A percentile compares a stretch with the other conserved stretches of the same genome.
phyloP scores from a whole-genome alignment of 23 red algal genomes.

The Agarophyton chilense region DNA sequence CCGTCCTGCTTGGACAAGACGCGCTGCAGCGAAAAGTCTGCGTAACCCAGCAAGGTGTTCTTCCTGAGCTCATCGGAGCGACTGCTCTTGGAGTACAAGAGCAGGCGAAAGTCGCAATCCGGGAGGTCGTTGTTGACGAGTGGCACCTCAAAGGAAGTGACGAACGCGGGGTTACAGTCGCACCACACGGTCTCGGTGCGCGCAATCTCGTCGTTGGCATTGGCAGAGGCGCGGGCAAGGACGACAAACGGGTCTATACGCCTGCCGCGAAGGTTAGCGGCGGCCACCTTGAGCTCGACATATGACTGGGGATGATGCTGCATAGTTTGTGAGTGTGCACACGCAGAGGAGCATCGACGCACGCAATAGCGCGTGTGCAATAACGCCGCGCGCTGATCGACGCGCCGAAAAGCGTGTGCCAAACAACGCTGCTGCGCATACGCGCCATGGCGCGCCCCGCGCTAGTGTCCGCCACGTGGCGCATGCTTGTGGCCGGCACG shows the following conservation, averaged over 20 bases:
- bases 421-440: not conserved
- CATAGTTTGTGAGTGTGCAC: too few relatives aligned
- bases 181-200: constrained; percentile 65
- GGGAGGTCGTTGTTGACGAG: not conserved
- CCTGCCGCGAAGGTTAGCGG: constrained; percentile 44
- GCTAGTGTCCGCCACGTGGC: too few relatives aligned
- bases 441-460: not conserved
- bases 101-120: constrained; percentile 46
- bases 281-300: constrained; percentile 75
- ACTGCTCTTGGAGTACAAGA: constrained; percentile 31
- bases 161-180: constrained; percentile 59
- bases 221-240: constrained; percentile 6
- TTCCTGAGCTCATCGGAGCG: constrained; percentile 56
- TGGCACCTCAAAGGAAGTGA: constrained; percentile 62
- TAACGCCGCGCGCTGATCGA: too few relatives aligned
- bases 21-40: constrained; percentile 53
- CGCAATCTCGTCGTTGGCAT: constrained; percentile 18
- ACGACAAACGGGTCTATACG: constrained; percentile 63
- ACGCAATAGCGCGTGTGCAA: too few relatives aligned
- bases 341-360: too few relatives aligned
- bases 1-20: constrained; percentile 59
- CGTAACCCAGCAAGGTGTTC: constrained; percentile 51
- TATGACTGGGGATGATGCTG: not conserved
- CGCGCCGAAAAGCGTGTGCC: too few relatives aligned
- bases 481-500: too few relatives aligned